Evolutionary conservation across 1,284 basidiomycete genomes (phyloP).

Genomic region (Apiotrichum laibachii): DNA sequence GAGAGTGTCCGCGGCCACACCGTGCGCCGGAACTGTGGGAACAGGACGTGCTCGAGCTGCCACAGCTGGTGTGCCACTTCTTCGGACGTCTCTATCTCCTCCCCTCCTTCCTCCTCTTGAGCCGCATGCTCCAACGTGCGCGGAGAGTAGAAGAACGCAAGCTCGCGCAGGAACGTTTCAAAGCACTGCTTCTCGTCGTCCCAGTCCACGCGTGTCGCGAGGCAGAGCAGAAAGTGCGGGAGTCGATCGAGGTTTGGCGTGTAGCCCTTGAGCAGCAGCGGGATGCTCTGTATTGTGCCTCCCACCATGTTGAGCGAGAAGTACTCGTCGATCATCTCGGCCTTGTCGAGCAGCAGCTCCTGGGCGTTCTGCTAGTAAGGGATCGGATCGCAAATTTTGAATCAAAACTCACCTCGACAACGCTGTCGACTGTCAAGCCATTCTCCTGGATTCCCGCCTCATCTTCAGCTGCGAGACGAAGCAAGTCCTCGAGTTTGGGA

Average conservation of each 20-base stretch:
- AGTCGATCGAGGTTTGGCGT: constrained; percentile 81
- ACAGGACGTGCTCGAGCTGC: constrained; percentile 84
- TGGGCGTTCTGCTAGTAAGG: constrained; percentile 15
- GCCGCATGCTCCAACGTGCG: constrained; percentile 45
- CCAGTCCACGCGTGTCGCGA: constrained; percentile 89
- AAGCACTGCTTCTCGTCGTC: constrained; percentile 80
- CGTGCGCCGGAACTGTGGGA: constrained; percentile 73
- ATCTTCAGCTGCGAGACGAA: constrained; percentile 74
- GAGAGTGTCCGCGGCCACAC: constrained; percentile 16
- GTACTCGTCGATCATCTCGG: constrained; percentile 90
- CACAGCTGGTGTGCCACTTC: constrained; percentile 60
- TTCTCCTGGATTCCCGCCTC: constrained; percentile 55
- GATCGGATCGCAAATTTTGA: not conserved
- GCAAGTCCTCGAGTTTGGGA: constrained; percentile 66
- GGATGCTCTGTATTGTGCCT: constrained; percentile 70
- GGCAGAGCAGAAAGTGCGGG: constrained; percentile 77
- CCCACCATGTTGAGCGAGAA: constrained; percentile 72
- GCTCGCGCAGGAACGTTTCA: constrained; percentile 75
- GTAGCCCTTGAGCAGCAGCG: constrained; percentile 77
- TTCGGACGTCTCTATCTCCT: constrained; percentile 33
- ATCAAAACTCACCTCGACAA: constrained; percentile 63
- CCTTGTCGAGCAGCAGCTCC: constrained; percentile 52
- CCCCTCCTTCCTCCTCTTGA: constrained; percentile 13
- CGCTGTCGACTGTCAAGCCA: constrained; percentile 52
- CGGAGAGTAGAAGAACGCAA: constrained; percentile 86